Base-by-base conservation (phyloP, 1,284 basidiomycete species). In the Abortiporus biennis region DNA sequence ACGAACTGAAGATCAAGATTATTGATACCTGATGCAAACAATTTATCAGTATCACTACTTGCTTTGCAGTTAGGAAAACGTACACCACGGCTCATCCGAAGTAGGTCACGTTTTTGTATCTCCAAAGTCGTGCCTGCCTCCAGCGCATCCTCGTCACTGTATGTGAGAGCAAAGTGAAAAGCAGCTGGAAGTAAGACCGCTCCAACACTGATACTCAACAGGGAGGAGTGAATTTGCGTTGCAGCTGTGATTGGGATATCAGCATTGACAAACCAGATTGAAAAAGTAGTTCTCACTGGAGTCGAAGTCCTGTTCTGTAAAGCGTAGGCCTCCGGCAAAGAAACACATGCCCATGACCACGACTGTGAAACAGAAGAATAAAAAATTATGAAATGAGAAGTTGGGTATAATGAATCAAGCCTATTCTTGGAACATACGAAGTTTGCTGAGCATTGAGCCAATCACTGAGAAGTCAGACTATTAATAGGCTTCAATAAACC, bases 311-410 rank as follows among this genome's bases (percentile, higher is more conserved):
- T 80, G 84, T 54, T 87, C 81, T 20, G 77, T 77, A 54, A 74
- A 86, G 46, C 72, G 72, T 27, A 76, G 61, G 19, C 84, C 84
- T 38, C 83, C 84, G 21, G 77, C 79, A 56, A 84, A 80, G 68
- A 85, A 78, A 59, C 80, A 85, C 85, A 89, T 82, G 42, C 89
- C 89, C 35, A 92, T 72, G 4, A 92, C 88, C 40, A 92, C 76
- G 25, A 92, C 76, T 82, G 50, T 3, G 21, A 33, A 59, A 56
- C n/a, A n/a, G n/a, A n/a, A n/a, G n/a, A n/a, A n/a, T n/a, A n/a
- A 35, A 40, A 21, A 47, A 45, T 43, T n/a, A 40, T n/a, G n/a
- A n/a, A n/a, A n/a, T n/a, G n/a, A n/a, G n/a, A n/a, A n/a, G 20
- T 29, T 29, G 27, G n/a, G 27, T 16, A 17, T 8, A 38, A 30